Base-by-base conservation (phyloP, 2,329 filamentous ascomycete genomes). In the Tolypocladium paradoxum region DNA sequence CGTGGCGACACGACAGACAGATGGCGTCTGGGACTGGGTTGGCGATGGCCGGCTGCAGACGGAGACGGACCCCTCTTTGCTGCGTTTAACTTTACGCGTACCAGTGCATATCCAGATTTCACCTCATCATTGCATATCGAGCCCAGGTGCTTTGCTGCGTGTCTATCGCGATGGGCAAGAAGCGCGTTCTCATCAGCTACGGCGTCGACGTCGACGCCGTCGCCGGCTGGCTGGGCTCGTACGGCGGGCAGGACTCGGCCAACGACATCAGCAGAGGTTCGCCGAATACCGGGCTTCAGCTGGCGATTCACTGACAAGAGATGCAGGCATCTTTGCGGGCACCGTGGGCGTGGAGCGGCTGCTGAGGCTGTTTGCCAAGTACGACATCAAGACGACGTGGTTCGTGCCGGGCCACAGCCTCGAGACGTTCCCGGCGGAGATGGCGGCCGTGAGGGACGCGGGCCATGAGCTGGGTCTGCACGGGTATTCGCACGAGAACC, bases 191-290 rank as follows among this genome's bases (percentile, higher is more conserved):
- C 34, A 52, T 52, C 31, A 74, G 78, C 58, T 88, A 87, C 60
- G 83, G 84, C 3, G 82, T 89, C 27, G 86, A 90, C 56, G 83
- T 90, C 29, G 85, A 90, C 58, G 85, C 85, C n/a, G 83, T 89
- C 2, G 81, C 85, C 1, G 85, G 86, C 9, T 90, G 86, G 87
- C 73, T 90, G 0, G 86, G 86, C 0, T 86, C 81, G 0, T 90
- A 90, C 61, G 84, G 84, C 18, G 85, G 87, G 37, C 79, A 89
- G 65, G 85, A 90, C 63, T 84, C 79, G 8, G 82, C 79, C 1
- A 86, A 77, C 61, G 86, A 90, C 60, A 88, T 90, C 57, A 85
- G 80, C 62, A 75, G 85, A 74, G 84, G 83, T 80, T 61, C 56
- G 55, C 33, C 2, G 6, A 11, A 9, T n/a, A 16, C 5, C n/a